These are phyloP conservation scores for Ophiostoma ulmi DNA, from an alignment of 2,329 filamentous ascomycete species.

Conservation along the genomic window DNA sequence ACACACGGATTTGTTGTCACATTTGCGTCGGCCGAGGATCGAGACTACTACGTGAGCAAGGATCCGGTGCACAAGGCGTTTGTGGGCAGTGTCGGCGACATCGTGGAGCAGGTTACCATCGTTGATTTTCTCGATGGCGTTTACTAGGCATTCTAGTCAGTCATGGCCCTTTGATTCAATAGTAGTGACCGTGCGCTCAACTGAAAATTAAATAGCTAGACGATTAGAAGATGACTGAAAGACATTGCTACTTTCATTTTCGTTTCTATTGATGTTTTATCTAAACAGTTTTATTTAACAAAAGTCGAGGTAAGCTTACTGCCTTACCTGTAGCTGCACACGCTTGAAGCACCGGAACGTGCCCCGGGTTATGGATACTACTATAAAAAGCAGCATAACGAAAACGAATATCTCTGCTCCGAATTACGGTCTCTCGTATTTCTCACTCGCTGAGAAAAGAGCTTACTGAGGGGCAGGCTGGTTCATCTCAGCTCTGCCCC, in stretches of 20 bases:
- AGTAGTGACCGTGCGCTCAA: too few species aligned
- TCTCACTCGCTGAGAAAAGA: neutral
- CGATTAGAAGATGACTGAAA: neutral
- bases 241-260: neutral
- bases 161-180: too few species aligned
- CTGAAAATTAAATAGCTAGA: too few species aligned
- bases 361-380: too few species aligned
- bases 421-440: neutral
- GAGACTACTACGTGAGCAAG: constrained; percentile 59
- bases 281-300: neutral
- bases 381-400: too few species aligned
- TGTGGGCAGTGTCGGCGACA: constrained; percentile 24
- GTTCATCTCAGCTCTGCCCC: constrained; percentile 2
- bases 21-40: constrained; percentile 57
- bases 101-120: constrained; percentile 17
- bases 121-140: constrained; percentile 21
- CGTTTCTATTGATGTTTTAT: neutral
- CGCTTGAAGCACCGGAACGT: too few species aligned
- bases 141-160: constrained; percentile 23
- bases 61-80: constrained; percentile 61
- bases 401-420: neutral
- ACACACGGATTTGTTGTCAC: constrained; percentile 63
- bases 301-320: neutral
- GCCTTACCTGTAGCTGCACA: too few species aligned
- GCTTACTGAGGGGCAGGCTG: neutral